Base-by-base conservation (phyloP, 805 yeast genomes). In the Yarrowia sp. region DNA sequence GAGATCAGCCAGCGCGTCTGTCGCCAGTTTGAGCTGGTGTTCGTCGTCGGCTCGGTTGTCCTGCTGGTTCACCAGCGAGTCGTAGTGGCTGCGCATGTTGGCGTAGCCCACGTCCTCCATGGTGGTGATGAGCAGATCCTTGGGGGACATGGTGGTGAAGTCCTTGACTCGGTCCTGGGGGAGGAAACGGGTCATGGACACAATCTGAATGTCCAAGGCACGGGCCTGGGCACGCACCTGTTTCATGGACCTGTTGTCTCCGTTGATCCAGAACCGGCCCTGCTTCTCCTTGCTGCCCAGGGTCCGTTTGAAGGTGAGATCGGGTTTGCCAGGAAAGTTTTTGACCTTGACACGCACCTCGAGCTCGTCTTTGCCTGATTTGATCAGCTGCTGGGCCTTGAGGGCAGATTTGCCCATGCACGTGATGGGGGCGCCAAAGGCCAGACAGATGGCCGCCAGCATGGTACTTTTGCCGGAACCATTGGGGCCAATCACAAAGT, bases 91-190 rank as follows among this genome's bases (percentile, higher is more conserved):
- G 4, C 86, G 75, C 71, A 93, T 78, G 44, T 84, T 81, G 2
- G 88, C 84, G 63, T 84, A 80, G 6, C 89, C 91, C 39, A 92
- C 84, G 0, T 97, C 92, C 69, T 94, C 79, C 73, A 92, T 91
- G 1, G 97, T 91, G 73, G 91, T 96, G 33, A 81, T 73, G 13
- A 95, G 80, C 9, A 94, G 79, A 69, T 86, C 86, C 70, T 90
- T 92, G 0, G 96, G 90, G 36, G 90, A 84, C 71, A 91, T 79
- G 2, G 88, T 85, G 0, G 98, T 96, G 80, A 95, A 95, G 71
- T 91, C 92, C 2, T 96, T 94, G 8, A 95, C 98, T 69, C 96
- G 83, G 73, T 94, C 98, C 75, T 95, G 99, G 0, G 99, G 97
- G 67, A 95, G 79, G 74, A 95, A 95, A 75, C 94, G 98, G 74